phyloP scores from a whole-genome alignment of 805 yeast genomes.

The Yarrowia sp. region DNA sequence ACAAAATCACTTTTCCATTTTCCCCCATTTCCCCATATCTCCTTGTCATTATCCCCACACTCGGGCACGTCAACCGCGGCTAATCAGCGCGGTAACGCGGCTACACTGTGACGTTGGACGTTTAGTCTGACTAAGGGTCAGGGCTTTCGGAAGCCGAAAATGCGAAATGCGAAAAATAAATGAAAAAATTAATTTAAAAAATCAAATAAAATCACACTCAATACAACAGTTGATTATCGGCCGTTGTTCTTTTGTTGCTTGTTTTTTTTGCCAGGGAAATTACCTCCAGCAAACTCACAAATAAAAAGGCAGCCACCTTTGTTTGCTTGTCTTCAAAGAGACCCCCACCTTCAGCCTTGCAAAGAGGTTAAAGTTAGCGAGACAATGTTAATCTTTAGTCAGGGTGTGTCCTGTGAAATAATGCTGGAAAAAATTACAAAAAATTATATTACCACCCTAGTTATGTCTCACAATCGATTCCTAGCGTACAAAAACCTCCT shows the following conservation, averaged over 20 bases:
- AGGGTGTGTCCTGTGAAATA: no score
- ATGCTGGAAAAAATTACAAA: not conserved
- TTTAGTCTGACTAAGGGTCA: not conserved
- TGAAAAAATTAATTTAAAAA: no score
- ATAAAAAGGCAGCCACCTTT: not conserved
- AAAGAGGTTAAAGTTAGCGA: not conserved
- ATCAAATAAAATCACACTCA: no score
- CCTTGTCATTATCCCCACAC: not conserved
- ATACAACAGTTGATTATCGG: no score
- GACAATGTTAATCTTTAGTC: not conserved
- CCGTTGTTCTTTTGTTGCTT: no score
- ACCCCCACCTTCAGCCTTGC: not conserved
- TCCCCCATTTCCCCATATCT: no score
- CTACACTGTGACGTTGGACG: not conserved
- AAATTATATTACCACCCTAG: no score
- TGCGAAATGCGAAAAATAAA: no score
- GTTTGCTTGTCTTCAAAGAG: not conserved
- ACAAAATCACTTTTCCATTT: no score
- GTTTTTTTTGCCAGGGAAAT: not conserved
- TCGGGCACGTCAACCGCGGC: constrained; percentile 12
- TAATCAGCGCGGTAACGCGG: constrained; percentile 6
- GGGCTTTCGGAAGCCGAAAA: no score
- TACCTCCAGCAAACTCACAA: not conserved
- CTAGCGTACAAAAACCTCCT: no score
- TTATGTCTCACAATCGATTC: no score